Percentiles rank a stretch among this genome's conserved stretches.
phyloP scores from a whole-genome alignment of 31 red algal genomes.

The Asparagopsis taxiformis region DNA sequence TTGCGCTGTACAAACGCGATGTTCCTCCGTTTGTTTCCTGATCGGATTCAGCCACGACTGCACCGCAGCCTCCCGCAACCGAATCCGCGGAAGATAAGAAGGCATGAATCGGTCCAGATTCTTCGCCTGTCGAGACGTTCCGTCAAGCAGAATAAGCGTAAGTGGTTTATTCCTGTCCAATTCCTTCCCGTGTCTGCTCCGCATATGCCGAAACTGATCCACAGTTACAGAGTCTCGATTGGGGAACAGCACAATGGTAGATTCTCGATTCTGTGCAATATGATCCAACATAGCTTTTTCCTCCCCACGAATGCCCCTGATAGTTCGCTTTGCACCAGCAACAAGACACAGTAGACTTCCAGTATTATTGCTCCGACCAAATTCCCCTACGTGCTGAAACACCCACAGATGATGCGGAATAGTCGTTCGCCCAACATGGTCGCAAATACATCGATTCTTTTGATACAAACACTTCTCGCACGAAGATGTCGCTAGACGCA shows the following conservation, averaged over 20 bases:
- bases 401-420: constrained; percentile 35
- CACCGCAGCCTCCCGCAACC: constrained; percentile 9
- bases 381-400: constrained; percentile 49
- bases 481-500: constrained; percentile 8
- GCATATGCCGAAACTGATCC: constrained; percentile 12
- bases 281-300: constrained; percentile 15
- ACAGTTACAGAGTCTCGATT: constrained; percentile 12
- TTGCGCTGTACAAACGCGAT: constrained; percentile 65
- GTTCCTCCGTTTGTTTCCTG: constrained; percentile 44
- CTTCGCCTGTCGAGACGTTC: constrained; percentile 58
- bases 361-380: constrained; percentile 46
- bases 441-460: constrained; percentile 33
- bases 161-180: constrained; percentile 3
- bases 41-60: constrained; percentile 52
- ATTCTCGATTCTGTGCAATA: constrained; percentile 2
- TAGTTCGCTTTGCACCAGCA: constrained; percentile 26
- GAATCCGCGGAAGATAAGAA: constrained; percentile 18
- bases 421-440: background rate
- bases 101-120: constrained; percentile 60
- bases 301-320: constrained; percentile 39
- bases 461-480: constrained; percentile 37
- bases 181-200: background rate
- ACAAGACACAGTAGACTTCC: constrained; percentile 43
- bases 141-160: constrained; percentile 49
- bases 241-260: constrained; percentile 30